Evolutionary conservation across 225 moss, liverwort and hornwort species (phyloP), one percentile per base, ranked within the genome.

Genomic region (Asterella californica): DNA sequence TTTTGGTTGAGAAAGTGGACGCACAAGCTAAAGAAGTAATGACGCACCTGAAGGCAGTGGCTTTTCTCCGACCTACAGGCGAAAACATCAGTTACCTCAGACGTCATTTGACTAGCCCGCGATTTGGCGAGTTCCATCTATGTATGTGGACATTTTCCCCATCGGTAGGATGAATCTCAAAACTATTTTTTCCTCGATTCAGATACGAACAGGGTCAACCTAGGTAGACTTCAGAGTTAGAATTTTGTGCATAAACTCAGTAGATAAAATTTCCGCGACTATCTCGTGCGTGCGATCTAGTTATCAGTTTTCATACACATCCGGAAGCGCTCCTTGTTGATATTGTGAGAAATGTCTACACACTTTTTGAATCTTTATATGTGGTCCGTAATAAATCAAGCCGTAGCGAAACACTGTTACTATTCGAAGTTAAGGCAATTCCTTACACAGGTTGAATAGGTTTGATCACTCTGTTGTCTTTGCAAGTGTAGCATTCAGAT

Each of bases 51-150:
- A 99, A 99, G 89, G 99, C 93, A 78, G 93, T 99, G 24, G 82
- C 90, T 3, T 99, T 99, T 82, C 79, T 99, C 74, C 93, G 99
- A 79, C 93, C 95, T 38, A 93, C 93, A 15, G 88, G 82, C 6
- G 99, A 99, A 55, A 99, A 99, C 74, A 88, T 99, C 81, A 92
- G 93, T 83, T 91, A 92, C 81, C 91, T 99, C 75, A 95, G 90
- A 88, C 95, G 95, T 46, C 99, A 99, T 80, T 85, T 99, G 85
- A 91, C 86, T 79, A 92, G 77, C 85, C 92, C 99, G 30, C 87
- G 92, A 74, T 99, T 99, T 87, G 95, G 99, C 84, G 99, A 99
- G 86, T 99, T 92, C 83, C 95, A 99, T 88, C 81, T 99, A 87
- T 95, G 99, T 99, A 91, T 90, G 97, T 87, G 79, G 73, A 49